Percentiles rank a stretch among this genome's conserved stretches.
Conservation (phyloP, 148 eudicot genomes). For the Gaultheria prostrata region DNA sequence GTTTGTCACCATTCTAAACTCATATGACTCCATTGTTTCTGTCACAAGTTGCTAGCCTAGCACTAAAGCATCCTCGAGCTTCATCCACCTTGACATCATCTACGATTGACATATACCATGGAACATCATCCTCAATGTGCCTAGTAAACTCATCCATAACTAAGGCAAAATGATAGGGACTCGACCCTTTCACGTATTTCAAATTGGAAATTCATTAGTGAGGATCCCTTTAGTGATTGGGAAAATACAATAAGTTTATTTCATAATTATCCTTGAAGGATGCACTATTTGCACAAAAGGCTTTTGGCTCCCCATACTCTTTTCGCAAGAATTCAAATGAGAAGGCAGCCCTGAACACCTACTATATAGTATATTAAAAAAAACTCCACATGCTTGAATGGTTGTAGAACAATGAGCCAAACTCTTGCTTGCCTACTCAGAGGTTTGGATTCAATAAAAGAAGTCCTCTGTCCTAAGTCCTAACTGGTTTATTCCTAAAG, state of each 20-base stretch:
- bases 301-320: too few relatives aligned
- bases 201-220: too few relatives aligned
- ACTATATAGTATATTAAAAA: too few relatives aligned
- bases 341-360: background rate
- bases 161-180: background rate
- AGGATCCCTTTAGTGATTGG: background rate
- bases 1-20: background rate
- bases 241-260: background rate
- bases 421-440: background rate
- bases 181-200: background rate
- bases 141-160: background rate
- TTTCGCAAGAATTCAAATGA: background rate
- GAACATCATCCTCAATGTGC: background rate
- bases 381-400: background rate
- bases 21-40: background rate
- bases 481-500: background rate
- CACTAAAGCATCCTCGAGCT: background rate
- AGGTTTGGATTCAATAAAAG: background rate
- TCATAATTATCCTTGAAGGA: background rate
- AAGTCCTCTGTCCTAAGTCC: background rate
- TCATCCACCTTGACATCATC: background rate
- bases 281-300: background rate
- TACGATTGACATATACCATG: background rate
- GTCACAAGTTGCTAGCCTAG: background rate
- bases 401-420: background rate